Conservation (phyloP, 495 filamentous ascomycete genomes). For the Neurospora sp. region DNA sequence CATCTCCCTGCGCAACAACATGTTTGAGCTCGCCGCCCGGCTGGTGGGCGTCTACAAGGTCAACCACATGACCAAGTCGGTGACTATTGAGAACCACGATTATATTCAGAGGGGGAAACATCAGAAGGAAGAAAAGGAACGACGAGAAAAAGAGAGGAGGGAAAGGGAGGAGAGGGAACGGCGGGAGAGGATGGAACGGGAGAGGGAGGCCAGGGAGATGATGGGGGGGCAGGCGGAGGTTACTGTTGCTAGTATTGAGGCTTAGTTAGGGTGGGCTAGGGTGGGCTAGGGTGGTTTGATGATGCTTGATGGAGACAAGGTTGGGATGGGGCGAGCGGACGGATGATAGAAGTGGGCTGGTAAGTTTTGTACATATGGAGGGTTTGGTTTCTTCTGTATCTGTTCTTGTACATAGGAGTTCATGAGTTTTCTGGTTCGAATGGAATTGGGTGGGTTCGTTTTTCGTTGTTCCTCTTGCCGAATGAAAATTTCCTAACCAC, state of each 20-base stretch:
- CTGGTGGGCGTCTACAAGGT: slow-evolving; percentile 98
- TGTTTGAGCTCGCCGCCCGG: slow-evolving; percentile 94
- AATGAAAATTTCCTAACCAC: no score
- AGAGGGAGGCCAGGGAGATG: not conserved
- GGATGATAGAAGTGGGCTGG: no score
- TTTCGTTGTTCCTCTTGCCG: no score
- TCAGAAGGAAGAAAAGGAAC: not conserved
- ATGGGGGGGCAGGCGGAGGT: not conserved
- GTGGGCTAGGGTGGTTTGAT: no score
- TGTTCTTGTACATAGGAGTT: no score
- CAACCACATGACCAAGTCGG: slow-evolving; percentile 98
- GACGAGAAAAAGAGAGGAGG: not conserved
- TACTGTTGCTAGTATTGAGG: not conserved
- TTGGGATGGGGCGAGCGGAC: no score
- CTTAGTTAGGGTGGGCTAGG: not conserved
- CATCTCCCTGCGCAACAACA: slow-evolving; percentile 95
- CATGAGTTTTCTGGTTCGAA: no score
- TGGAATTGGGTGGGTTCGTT: no score
- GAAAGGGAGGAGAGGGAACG: not conserved
- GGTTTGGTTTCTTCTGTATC: no score
- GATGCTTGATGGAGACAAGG: no score
- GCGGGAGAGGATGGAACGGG: not conserved
- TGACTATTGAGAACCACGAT: slow-evolving; percentile 87
- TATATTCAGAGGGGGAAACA: slow-evolving; percentile 30
- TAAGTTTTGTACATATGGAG: no score